A percentile compares a stretch with the other conserved stretches of the same genome.
These are phyloP conservation scores for Suhomyces vadensis DNA, from an alignment of 805 yeast genomes.

Conservation along the genomic window DNA sequence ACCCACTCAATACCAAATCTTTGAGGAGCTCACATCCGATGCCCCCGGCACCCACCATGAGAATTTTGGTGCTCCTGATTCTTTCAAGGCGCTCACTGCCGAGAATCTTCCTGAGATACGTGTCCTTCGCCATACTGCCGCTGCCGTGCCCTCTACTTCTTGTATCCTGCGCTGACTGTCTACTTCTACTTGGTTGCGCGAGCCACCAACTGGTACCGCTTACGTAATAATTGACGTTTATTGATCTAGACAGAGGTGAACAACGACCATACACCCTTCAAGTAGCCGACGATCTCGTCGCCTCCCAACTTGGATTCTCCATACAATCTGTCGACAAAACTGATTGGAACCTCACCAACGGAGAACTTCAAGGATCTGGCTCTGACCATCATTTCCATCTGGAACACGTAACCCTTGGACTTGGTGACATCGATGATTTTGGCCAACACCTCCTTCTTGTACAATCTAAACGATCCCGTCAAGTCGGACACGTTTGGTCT, in stretches of 20 bases:
- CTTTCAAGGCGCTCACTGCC: slow-evolving; percentile 35
- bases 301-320: slow-evolving; percentile 82
- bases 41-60: slow-evolving; percentile 95
- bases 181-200: no score
- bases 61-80: slow-evolving; percentile 51
- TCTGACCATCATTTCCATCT: slow-evolving; percentile 86
- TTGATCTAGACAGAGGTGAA: slow-evolving; percentile 55
- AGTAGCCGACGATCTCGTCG: slow-evolving; percentile 74
- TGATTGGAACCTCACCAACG: slow-evolving; percentile 77
- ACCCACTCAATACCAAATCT: slow-evolving; percentile 73
- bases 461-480: slow-evolving; percentile 75
- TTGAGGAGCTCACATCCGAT: slow-evolving; percentile 91
- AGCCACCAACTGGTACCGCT: background rate
- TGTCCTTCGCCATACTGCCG: slow-evolving; percentile 38
- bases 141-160: no score
- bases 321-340: slow-evolving; percentile 74
- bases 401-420: slow-evolving; percentile 81
- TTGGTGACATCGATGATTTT: slow-evolving; percentile 66
- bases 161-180: no score
- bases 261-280: slow-evolving; percentile 73
- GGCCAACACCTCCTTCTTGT: slow-evolving; percentile 67
- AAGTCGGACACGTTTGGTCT: slow-evolving; percentile 73
- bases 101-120: slow-evolving; percentile 45
- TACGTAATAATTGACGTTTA: background rate
- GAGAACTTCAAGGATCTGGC: slow-evolving; percentile 72